Base-by-base conservation (phyloP, 306 rosid genomes). In the Cicer chorassanicum region DNA sequence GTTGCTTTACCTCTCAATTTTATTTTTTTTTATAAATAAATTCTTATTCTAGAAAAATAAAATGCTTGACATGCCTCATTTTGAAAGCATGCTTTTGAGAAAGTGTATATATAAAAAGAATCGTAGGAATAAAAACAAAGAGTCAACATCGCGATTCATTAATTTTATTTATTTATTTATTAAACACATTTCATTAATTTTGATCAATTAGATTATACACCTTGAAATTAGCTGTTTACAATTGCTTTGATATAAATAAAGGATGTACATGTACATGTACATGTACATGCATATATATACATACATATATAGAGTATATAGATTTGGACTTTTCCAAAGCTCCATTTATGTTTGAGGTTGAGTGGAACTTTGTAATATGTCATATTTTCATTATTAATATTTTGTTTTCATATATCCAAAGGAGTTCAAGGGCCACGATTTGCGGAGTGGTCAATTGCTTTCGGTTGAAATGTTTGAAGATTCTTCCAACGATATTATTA, bases 401-500 rank as follows among this genome's bases (percentile, higher is more conserved):
- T 36, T 64, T 39, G 72, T 48, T 74, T 39, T 13, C 43, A 44
- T 46, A 6, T 9, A 61, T 57, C 41, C 41, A 57, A 24, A 62
- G 18, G 65, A 16, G 41, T 75, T 64, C 18, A 42, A 65, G 14
- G 76, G 83, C 24, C 81, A 67, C 34, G 48, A 65, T 70, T 44
- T 65, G 54, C 42, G 74, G 74, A 40, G 8, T 60, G 56, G 84
- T 82, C 80, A 78, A 82, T 75, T 75, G 82, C 82, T 78, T 81
- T 51, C 14, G 15, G 46, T 70, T 65, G 15, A 78, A 63, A 69
- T 65, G 53, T 42, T 78, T 70, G 83, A 81, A 84, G 46, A 36
- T 65, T 68, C n/a, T 38, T 5, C 50, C 65, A 10, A 68, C 70
- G 1, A 45, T 65, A 46, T 51, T 29, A 29, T 8, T 19, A 9